A percentile compares a stretch with the other conserved stretches of the same genome.
Conservation (phyloP, 75 land plant genomes). For the Larix kaempferi region DNA sequence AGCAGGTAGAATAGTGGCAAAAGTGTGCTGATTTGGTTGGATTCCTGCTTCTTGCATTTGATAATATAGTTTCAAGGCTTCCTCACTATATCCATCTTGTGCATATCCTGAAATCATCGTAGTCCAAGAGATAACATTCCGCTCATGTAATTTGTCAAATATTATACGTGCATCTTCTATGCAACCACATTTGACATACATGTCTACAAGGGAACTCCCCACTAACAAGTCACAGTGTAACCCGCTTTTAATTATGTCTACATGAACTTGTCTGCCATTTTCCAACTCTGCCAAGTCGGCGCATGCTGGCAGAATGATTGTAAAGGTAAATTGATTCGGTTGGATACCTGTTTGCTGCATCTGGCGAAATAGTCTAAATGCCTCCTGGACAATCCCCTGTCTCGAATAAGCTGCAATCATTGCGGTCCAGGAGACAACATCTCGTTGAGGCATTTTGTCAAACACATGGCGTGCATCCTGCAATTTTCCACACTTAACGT, state of each 20-base stretch:
- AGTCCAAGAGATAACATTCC: slow-evolving; percentile 59
- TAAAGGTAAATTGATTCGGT: slow-evolving; percentile 17
- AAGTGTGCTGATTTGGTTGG: slow-evolving; percentile 19
- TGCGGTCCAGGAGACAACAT: slow-evolving; percentile 21
- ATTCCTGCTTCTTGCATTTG: slow-evolving; percentile 26
- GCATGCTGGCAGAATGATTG: slow-evolving; percentile 12
- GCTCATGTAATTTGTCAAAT: slow-evolving; percentile 28
- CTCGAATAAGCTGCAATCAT: slow-evolving; percentile 21
- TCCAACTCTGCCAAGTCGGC: slow-evolving; percentile 24
- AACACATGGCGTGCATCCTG: slow-evolving; percentile 13
- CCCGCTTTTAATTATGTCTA: slow-evolving; percentile 28
- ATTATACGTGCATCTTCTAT: slow-evolving; percentile 30
- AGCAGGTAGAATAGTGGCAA: slow-evolving; percentile 22
- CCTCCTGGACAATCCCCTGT: slow-evolving; percentile 9
- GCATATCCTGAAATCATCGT: slow-evolving; percentile 49
- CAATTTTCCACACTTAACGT: slow-evolving; percentile 11
- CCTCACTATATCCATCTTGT: slow-evolving; percentile 23
- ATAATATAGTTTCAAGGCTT: slow-evolving; percentile 27
- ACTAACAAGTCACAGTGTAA: slow-evolving; percentile 30
- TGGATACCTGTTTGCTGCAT: slow-evolving; percentile 8
- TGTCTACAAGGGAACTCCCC: slow-evolving; percentile 50
- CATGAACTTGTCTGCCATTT: slow-evolving; percentile 47
- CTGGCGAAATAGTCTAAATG: neutral
- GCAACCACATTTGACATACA: slow-evolving; percentile 71
- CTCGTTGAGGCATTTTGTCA: slow-evolving; percentile 16